These are phyloP conservation scores for Crepidotus variabilis DNA, from an alignment of 768 basidiomycete genomes.

Conservation along the genomic window DNA sequence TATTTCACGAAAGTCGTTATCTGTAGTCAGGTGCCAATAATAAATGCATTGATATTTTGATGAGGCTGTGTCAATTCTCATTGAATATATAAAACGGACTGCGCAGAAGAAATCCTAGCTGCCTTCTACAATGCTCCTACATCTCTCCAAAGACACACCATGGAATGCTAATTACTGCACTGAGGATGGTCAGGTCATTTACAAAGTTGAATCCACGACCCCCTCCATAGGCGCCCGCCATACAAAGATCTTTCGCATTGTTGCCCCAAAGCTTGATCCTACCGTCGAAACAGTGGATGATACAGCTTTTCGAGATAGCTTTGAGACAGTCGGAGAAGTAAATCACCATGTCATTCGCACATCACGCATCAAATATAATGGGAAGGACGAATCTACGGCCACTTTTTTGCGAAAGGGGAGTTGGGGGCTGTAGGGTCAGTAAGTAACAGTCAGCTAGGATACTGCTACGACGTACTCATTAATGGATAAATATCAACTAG, in stretches of 20 bases:
- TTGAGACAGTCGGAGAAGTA: neutral
- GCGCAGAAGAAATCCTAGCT: too few relatives aligned
- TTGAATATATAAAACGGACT: too few relatives aligned
- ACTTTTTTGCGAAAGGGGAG: neutral
- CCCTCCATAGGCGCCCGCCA: neutral
- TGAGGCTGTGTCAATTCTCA: neutral
- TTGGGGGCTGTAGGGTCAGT: neutral
- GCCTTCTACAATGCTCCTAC: conserved; percentile 12
- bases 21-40: neutral
- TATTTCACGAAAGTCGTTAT: too few relatives aligned
- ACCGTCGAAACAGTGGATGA: neutral
- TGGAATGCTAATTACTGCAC: conserved; percentile 17
- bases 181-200: conserved; percentile 18
- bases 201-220: conserved; percentile 15
- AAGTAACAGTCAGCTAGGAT: neutral
- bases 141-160: conserved; percentile 10
- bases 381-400: neutral
- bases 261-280: neutral
- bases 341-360: neutral
- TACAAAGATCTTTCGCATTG: neutral
- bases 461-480: neutral
- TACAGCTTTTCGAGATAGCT: neutral
- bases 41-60: neutral
- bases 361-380: neutral
- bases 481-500: neutral